phyloP scores from a whole-genome alignment of 2,329 filamentous ascomycete genomes.

The Aquanectria penicillioides region DNA sequence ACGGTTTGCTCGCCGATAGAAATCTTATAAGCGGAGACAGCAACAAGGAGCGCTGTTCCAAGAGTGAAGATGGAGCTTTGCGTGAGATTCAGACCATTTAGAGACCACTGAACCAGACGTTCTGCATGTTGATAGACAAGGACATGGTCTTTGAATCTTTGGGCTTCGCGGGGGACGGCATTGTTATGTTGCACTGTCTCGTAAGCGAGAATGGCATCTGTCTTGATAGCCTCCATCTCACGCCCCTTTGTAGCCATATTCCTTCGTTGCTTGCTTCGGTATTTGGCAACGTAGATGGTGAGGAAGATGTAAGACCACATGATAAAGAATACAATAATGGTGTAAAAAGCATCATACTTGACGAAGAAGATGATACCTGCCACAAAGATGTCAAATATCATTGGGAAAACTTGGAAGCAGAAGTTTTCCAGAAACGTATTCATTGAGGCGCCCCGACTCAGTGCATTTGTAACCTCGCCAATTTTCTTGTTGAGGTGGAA shows the following conservation, averaged over 20 bases:
- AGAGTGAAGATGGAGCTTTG: conserved; percentile 72
- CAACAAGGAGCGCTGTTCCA: conserved; percentile 68
- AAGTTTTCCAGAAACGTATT: conserved; percentile 61
- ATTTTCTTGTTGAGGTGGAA: conserved; percentile 62
- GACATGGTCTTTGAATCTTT: conserved; percentile 66
- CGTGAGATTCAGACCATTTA: conserved; percentile 65
- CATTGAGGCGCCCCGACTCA: conserved; percentile 58
- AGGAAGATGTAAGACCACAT: conserved; percentile 62
- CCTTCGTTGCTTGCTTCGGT: conserved; percentile 53
- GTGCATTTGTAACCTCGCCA: conserved; percentile 61
- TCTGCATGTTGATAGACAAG: conserved; percentile 56
- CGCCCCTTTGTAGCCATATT: conserved; percentile 56
- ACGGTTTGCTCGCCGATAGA: conserved; percentile 63
- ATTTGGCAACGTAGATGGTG: conserved; percentile 62
- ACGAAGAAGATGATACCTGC: conserved; percentile 58
- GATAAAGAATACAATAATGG: conserved; percentile 58
- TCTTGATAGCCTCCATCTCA: conserved; percentile 61
- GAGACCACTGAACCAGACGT: conserved; percentile 38
- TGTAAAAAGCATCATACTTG: conserved; percentile 58
- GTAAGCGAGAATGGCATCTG: conserved; percentile 59
- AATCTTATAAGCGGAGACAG: conserved; percentile 71
- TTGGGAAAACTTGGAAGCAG: conserved; percentile 60
- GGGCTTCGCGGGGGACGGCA: conserved; percentile 67
- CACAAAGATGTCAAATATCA: conserved; percentile 60
- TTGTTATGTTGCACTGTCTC: conserved; percentile 73